Conservation (phyloP, 1,139 yeast genomes). For the Debaryomyces nepalensis region DNA sequence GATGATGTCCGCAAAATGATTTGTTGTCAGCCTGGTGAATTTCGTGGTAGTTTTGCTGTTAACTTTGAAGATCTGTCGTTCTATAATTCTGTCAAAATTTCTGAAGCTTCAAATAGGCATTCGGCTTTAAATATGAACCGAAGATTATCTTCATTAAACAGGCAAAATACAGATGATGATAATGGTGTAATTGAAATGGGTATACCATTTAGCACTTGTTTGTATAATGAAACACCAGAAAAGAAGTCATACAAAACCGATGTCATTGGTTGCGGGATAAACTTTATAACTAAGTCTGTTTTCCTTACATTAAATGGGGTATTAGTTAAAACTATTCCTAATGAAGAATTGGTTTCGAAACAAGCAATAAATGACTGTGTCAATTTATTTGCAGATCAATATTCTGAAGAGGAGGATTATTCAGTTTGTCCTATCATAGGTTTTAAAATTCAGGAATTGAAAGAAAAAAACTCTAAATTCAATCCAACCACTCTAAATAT, state of each 20-base stretch:
- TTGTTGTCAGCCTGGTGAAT: constrained; percentile 41
- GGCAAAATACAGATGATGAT: constrained; percentile 36
- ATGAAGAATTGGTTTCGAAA: constrained; percentile 35
- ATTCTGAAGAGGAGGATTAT: constrained; percentile 21
- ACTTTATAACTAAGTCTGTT: constrained; percentile 63
- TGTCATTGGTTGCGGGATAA: constrained; percentile 82
- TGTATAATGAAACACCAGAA: constrained; percentile 14
- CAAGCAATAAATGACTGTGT: constrained; percentile 24
- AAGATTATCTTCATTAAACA: constrained; percentile 39
- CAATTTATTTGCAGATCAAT: constrained; percentile 30
- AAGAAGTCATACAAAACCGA: constrained; percentile 48
- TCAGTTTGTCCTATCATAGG: constrained; percentile 49
- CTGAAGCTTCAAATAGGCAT: constrained; percentile 37
- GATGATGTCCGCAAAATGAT: constrained; percentile 29
- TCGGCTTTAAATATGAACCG: constrained; percentile 44
- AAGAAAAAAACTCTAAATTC: constrained; percentile 3
- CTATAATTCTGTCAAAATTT: constrained; percentile 41
- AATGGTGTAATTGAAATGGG: constrained; percentile 44
- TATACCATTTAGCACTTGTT: constrained; percentile 38
- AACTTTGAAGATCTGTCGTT: constrained; percentile 48
- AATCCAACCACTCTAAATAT: constrained; percentile 32
- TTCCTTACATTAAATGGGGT: constrained; percentile 88
- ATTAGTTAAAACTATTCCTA: constrained; percentile 36
- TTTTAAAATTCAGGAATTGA: constrained; percentile 37
- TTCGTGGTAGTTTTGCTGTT: constrained; percentile 48